Percentiles rank a stretch among this genome's conserved stretches.
phyloP scores from a whole-genome alignment of 2,329 filamentous ascomycete genomes.

The Pseudogymnoascus pannorum region DNA sequence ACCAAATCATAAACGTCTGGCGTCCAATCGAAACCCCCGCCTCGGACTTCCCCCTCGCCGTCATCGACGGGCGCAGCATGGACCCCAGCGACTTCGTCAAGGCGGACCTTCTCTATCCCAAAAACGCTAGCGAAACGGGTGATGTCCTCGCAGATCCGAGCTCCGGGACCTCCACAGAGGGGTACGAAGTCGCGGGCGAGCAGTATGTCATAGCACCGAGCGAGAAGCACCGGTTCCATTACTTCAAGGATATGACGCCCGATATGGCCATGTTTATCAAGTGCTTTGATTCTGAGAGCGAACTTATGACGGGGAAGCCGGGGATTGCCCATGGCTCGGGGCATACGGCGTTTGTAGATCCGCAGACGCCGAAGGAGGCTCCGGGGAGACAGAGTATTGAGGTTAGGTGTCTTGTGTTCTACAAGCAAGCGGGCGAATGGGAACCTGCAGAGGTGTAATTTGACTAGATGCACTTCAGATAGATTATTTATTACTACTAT shows the following conservation, averaged over 20 bases:
- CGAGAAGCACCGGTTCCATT: constrained; percentile 57
- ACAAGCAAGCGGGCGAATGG: background rate
- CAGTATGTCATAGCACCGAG: constrained; percentile 53
- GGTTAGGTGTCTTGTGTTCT: constrained; percentile 71
- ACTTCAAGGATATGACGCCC: constrained; percentile 61
- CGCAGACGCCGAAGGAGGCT: constrained; percentile 58
- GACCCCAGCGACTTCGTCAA: constrained; percentile 58
- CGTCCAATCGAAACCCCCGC: constrained; percentile 46
- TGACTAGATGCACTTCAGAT: background rate
- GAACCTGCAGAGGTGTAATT: background rate
- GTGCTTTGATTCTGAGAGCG: constrained; percentile 59
- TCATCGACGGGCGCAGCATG: constrained; percentile 48
- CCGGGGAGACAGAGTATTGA: constrained; percentile 78
- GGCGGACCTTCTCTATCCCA: constrained; percentile 66
- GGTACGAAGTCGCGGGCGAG: constrained; percentile 57
- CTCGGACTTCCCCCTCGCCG: constrained; percentile 45
- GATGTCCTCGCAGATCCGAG: constrained; percentile 52
- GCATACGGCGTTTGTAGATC: constrained; percentile 73
- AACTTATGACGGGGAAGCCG: constrained; percentile 37
- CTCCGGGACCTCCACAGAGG: constrained; percentile 42
- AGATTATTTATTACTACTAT: background rate
- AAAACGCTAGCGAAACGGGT: constrained; percentile 67
- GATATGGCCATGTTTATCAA: constrained; percentile 68
- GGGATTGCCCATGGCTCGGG: constrained; percentile 36
- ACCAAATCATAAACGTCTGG: constrained; percentile 84